Base-by-base conservation (phyloP, 1,284 basidiomycete genomes). In the Cryptococcus depauperatus region DNA sequence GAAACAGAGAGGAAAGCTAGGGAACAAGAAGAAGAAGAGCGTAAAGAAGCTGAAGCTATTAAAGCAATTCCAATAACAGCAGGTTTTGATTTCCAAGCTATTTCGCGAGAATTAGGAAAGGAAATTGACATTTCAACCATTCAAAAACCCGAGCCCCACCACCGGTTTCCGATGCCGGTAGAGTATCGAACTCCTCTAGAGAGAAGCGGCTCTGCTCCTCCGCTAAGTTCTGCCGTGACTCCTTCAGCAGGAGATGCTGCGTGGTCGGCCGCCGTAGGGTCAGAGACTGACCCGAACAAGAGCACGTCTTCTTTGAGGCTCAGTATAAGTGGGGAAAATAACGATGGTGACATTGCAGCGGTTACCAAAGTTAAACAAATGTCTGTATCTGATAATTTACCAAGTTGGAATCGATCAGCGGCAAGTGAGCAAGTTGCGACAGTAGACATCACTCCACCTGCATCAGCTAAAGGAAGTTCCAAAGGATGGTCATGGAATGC, bases 41-140 rank as follows among this genome's bases (percentile, higher is more conserved):
- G 30, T 11, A 52, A 55, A 23, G 66, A 67, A 34, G 59, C 60
- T 25, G 51, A 48, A 18, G 59, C 51, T 0, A 25, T 66, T 10
- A 46, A 49, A 26, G 53, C 52, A 11, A 69, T 70, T 3, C 59
- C 68, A 1, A 57, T 56, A 32, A 70, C 62, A 4, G 68, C 70
- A 28, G 71, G 71, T 11, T 73, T 73, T 48, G 71, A 73, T 51
- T 73, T 73, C 44, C 47, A 47, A 7, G 70, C 70, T 16, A 73
- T 73, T 38, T 68, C 68, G 7, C 50, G 58, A 30, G 69, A 63
- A 28, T 51, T 73, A 8, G 71, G 71, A 41, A 73, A 71, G 52
- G 66, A 72, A 16, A 65, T 73, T 33, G 63, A 73, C 41, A 48
- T 69, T 21, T 56, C 64, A n/a, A 57, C 52, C 19, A 44, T 64